Evolutionary conservation across 495 filamentous ascomycete genomes (phyloP).

Genomic region (Ramalina peruviana): DNA sequence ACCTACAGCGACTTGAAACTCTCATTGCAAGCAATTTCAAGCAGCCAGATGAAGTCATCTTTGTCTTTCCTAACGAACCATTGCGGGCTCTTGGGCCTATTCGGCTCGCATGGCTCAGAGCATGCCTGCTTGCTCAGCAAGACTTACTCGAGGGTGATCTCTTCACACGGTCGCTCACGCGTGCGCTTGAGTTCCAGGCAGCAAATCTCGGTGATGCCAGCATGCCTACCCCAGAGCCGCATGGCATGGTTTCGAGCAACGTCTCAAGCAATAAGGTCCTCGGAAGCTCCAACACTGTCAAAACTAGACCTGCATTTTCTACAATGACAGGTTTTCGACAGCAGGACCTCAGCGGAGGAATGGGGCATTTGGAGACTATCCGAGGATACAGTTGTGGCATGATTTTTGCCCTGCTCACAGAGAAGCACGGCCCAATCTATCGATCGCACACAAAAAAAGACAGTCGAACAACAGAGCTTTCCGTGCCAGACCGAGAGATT

Average conservation of each 20-base stretch:
- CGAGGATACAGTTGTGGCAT: slow-evolving; percentile 10
- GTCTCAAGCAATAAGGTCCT: too few species aligned
- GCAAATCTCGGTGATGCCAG: too few species aligned
- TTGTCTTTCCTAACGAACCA: slow-evolving; percentile 1
- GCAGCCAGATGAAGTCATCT: slow-evolving; percentile 4
- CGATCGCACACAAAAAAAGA: neutral
- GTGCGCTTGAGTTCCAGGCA: too few species aligned
- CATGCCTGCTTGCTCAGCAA: slow-evolving; percentile 6
- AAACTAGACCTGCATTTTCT: neutral
- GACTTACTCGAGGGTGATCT: slow-evolving; percentile 1
- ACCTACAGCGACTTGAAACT: slow-evolving; percentile 4
- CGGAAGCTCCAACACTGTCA: too few species aligned
- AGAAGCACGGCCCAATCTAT: slow-evolving; percentile 10
- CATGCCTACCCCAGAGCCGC: too few species aligned
- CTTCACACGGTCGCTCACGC: too few species aligned
- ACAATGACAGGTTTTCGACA: neutral
- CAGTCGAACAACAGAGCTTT: neutral
- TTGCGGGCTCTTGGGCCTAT: slow-evolving; percentile 5
- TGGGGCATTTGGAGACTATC: slow-evolving; percentile 4
- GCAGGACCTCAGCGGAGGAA: neutral
- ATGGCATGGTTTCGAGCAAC: too few species aligned
- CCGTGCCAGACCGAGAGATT: too few species aligned
- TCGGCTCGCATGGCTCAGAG: slow-evolving; percentile 5
- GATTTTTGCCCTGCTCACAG: slow-evolving; percentile 11
- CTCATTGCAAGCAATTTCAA: slow-evolving; percentile 12